phyloP scores from a whole-genome alignment of 345 rosid species.

The Gynandropsis gynandra region DNA sequence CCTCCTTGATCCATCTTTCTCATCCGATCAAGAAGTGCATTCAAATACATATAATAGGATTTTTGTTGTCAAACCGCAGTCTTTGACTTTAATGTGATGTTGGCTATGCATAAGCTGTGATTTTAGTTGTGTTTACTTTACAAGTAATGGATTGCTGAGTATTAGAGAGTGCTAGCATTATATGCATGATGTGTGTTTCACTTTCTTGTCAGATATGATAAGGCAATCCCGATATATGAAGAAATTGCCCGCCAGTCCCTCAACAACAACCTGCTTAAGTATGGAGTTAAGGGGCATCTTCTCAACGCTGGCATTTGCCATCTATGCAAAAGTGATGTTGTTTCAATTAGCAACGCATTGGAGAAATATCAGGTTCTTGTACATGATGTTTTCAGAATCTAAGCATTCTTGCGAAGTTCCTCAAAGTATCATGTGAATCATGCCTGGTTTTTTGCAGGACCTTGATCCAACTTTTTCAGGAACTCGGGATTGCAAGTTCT shows the following conservation, averaged over 20 bases:
- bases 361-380: conserved; percentile 77
- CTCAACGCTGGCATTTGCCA: conserved; percentile 96
- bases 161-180: no score
- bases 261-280: conserved; percentile 73
- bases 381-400: neutral
- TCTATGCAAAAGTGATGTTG: conserved; percentile 84
- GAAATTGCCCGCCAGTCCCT: conserved; percentile 72
- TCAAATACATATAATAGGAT: no score
- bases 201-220: conserved; percentile 61
- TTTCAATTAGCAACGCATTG: conserved; percentile 80
- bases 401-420: conserved; percentile 3
- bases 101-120: no score
- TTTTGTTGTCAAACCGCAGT: no score
- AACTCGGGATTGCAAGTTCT: conserved; percentile 74
- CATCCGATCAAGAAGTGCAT: no score
- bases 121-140: no score
- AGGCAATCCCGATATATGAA: conserved; percentile 85
- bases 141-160: no score
- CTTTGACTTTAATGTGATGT: no score
- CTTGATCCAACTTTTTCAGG: conserved; percentile 94
- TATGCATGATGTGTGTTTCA: conserved; percentile 14
- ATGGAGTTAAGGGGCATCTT: conserved; percentile 97
- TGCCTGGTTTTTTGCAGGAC: conserved; percentile 48
- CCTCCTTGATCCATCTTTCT: no score
- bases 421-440: conserved; percentile 11